Base-by-base conservation (phyloP, 2,329 filamentous ascomycete species). In the Stachybotrys echinatus region DNA sequence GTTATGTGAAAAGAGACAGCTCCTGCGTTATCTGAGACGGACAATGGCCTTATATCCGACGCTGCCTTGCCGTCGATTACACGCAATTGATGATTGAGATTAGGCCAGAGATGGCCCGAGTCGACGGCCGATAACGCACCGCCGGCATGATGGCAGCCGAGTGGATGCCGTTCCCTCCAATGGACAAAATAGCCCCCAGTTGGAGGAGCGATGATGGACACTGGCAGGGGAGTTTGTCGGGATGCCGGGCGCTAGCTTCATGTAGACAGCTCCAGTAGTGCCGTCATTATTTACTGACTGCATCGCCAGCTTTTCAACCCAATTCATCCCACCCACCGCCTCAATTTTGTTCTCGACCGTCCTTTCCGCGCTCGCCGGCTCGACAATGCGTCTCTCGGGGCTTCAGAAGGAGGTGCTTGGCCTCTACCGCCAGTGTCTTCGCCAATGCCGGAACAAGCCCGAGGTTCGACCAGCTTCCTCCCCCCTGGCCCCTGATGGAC, bases 351-450 rank as follows among this genome's bases (percentile, higher is more conserved):
- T 34, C 27, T 34, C 27, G 27, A 3, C 5, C 14, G 14, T 14
- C 27, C 27, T 34, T 34, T n/a, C n/a, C n/a, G n/a, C n/a, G n/a
- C n/a, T n/a, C n/a, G n/a, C n/a, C n/a, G n/a, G n/a, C n/a, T n/a
- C n/a, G n/a, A n/a, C n/a, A n/a, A 61, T 56, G 45, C 62, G 62
- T 48, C 74, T 92, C 22, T 95, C 92, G 7, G 94, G 94, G 34
- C 75, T 97, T n/a, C 92, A 97, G 66, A 86, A 82, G 61, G 90
- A 96, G 62, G 92, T 96, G 4, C 69, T 97, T 47, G 77, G 84
- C 31, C 80, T 99, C 14, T 99, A 97, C 67, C 84, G 92, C 51
- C 81, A 84, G 64, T 97, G 92, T 61, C 74, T 99, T 22, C 83
- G 92, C 52, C 89, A 88, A 62, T 84, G 87, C 52, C 82, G 86